Evolutionary conservation across 2,329 filamentous ascomycete genomes (phyloP).

Genomic region (Polytolypa hystricis): DNA sequence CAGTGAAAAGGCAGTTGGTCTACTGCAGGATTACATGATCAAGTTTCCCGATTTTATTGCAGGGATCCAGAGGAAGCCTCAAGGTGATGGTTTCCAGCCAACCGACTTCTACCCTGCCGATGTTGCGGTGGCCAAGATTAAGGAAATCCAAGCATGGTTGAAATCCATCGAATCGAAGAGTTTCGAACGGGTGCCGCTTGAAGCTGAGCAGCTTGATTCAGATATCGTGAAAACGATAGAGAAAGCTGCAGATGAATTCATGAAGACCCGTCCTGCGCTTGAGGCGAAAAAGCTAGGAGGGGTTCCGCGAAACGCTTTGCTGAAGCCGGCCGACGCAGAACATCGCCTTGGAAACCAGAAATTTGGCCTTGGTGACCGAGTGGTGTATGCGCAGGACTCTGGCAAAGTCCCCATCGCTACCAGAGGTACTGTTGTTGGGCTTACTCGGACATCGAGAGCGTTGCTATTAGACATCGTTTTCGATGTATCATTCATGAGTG

Average conservation of each 20-base stretch:
- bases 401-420: constrained; percentile 91
- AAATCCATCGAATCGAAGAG: constrained; percentile 84
- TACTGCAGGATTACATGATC: constrained; percentile 83
- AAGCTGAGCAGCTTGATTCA: constrained; percentile 92
- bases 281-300: constrained; percentile 61
- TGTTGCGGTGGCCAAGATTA: constrained; percentile 66
- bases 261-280: constrained; percentile 41
- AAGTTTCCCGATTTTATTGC: constrained; percentile 93
- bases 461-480: constrained; percentile 85
- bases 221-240: constrained; percentile 76
- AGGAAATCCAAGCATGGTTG: constrained; percentile 88
- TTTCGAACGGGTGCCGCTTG: constrained; percentile 90
- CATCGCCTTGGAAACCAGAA: constrained; percentile 76
- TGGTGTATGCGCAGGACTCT: constrained; percentile 85
- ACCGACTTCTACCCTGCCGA: constrained; percentile 74
- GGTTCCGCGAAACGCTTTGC: constrained; percentile 73
- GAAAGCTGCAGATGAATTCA: constrained; percentile 55
- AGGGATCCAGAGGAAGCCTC: constrained; percentile 72
- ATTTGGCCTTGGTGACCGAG: constrained; percentile 76
- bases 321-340: constrained; percentile 94
- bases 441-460: constrained; percentile 75
- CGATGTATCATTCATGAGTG: constrained; percentile 93
- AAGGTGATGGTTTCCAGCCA: constrained; percentile 71
- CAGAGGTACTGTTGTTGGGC: constrained; percentile 85
- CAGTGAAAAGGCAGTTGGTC: constrained; percentile 66